A percentile compares a stretch with the other conserved stretches of the same genome.
Evolutionary conservation across 2,329 filamentous ascomycete genomes (phyloP).

Genomic region (Fusarium liriodendri): DNA sequence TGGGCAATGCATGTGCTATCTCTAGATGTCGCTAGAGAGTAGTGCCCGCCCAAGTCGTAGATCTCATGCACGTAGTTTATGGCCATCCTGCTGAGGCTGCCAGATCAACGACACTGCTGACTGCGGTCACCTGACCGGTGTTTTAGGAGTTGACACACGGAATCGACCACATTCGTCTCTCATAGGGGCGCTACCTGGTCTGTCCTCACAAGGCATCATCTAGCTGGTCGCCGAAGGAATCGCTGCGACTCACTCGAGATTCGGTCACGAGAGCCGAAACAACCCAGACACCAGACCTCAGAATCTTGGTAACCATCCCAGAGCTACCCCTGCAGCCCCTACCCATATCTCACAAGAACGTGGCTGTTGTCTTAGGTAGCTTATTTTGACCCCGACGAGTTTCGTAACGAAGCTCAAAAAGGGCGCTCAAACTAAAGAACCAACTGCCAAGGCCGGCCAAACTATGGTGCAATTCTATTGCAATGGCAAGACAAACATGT

Average conservation of each 20-base stretch:
- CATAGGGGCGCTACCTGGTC: not conserved
- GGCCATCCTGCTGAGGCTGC: not conserved
- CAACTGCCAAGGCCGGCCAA: not conserved
- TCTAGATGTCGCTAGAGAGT: constrained; percentile 4
- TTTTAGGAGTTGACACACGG: not conserved
- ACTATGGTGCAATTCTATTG: not conserved
- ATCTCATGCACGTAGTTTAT: constrained; percentile 30
- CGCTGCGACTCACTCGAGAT: not conserved
- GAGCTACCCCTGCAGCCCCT: constrained; percentile 1
- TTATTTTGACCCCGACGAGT: not conserved
- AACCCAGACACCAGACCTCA: not conserved
- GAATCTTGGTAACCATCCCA: constrained; percentile 7
- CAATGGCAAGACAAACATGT: constrained; percentile 20
- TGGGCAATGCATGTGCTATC: constrained; percentile 31
- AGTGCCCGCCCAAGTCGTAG: constrained; percentile 4
- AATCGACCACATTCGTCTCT: not conserved
- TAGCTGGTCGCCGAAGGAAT: not conserved
- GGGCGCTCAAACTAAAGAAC: not conserved
- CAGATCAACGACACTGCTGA: not conserved
- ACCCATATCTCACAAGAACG: not conserved
- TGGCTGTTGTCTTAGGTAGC: not conserved
- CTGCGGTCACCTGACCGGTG: constrained; percentile 11
- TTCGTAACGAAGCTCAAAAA: not conserved
- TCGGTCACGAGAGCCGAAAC: constrained; percentile 4
- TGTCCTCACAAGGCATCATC: not conserved